Conservation (phyloP, 148 eudicot species). For the Rhododendron mucronatum region DNA sequence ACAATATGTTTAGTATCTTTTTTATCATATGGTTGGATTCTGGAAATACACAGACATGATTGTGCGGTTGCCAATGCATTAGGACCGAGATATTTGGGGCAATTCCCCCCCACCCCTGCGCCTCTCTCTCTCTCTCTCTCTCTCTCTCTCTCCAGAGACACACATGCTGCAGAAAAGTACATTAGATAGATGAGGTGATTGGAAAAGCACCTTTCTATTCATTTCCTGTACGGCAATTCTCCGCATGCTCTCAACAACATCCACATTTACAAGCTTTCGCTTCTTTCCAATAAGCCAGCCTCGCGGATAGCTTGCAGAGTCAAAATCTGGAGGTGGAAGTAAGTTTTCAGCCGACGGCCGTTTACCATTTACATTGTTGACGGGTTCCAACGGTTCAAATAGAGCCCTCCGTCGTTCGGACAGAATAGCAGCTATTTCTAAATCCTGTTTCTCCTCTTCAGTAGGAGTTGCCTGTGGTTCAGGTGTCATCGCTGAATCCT, state of each 20-base stretch:
- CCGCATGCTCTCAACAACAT: conserved; percentile 95
- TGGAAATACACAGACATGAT: not conserved
- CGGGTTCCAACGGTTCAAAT: conserved; percentile 85
- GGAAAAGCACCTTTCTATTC: conserved; percentile 75
- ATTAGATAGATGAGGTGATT: not conserved
- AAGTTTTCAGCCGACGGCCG: conserved; percentile 80
- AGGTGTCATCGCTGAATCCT: conserved; percentile 25
- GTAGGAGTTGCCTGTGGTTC: conserved; percentile 39
- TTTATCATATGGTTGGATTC: not conserved
- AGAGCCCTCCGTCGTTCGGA: conserved; percentile 81
- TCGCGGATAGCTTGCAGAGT: conserved; percentile 65
- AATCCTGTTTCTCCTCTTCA: conserved; percentile 47
- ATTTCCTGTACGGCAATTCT: conserved; percentile 92
- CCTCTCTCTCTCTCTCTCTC: too few species aligned
- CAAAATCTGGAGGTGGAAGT: conserved; percentile 95
- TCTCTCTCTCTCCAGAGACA: not conserved
- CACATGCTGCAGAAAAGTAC: not conserved
- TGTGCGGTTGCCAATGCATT: too few species aligned
- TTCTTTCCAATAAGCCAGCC: conserved; percentile 96
- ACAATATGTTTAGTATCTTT: not conserved
- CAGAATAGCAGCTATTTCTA: conserved; percentile 38
- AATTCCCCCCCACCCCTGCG: too few species aligned
- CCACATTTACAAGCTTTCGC: conserved; percentile 90
- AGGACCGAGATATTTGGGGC: too few species aligned
- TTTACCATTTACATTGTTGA: conserved; percentile 38